A percentile compares a stretch with the other conserved stretches of the same genome.
Evolutionary conservation across 1,284 basidiomycete genomes (phyloP).

Genomic region (Melanopsichium pennsylvanicum): DNA sequence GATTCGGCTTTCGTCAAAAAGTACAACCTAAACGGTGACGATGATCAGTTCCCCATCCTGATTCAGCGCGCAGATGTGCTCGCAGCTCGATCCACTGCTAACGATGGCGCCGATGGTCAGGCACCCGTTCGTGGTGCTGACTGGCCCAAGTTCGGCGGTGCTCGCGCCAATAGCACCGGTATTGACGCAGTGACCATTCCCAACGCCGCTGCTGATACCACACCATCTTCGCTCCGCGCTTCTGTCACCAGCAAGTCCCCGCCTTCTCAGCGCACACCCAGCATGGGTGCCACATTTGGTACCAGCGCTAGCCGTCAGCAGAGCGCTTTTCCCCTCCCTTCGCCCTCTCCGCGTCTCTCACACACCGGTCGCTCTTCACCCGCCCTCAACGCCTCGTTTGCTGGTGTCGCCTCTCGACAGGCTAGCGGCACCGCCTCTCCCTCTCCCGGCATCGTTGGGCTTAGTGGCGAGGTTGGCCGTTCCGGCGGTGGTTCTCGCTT

Average conservation of each 20-base stretch:
- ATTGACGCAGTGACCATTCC: constrained; percentile 11
- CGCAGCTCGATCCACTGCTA: not conserved
- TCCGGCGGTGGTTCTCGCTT: constrained; percentile 39
- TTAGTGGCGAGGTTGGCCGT: constrained; percentile 29
- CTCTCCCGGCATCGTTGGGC: constrained; percentile 26
- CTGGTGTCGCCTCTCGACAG: constrained; percentile 29
- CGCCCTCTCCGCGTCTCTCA: constrained; percentile 36
- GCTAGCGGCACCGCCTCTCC: constrained; percentile 39
- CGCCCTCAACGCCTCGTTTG: constrained; percentile 34
- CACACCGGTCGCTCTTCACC: constrained; percentile 42
- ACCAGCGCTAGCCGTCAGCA: constrained; percentile 31
- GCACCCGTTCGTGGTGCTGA: constrained; percentile 79
- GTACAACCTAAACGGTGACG: constrained; percentile 62
- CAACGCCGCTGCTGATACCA: constrained; percentile 10
- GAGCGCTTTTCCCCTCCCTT: constrained; percentile 34
- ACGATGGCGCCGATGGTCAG: constrained; percentile 1
- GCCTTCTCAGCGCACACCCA: constrained; percentile 66
- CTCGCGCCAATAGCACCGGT: constrained; percentile 60
- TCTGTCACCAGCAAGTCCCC: constrained; percentile 62
- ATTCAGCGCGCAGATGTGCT: constrained; percentile 59
- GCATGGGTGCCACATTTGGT: constrained; percentile 36
- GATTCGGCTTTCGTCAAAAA: constrained; percentile 64
- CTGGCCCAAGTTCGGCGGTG: constrained; percentile 86
- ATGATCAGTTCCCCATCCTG: constrained; percentile 73
- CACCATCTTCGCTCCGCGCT: constrained; percentile 16